phyloP scores from a whole-genome alignment of 176 grass and related monocot genomes.

The Melocanna baccifera region DNA sequence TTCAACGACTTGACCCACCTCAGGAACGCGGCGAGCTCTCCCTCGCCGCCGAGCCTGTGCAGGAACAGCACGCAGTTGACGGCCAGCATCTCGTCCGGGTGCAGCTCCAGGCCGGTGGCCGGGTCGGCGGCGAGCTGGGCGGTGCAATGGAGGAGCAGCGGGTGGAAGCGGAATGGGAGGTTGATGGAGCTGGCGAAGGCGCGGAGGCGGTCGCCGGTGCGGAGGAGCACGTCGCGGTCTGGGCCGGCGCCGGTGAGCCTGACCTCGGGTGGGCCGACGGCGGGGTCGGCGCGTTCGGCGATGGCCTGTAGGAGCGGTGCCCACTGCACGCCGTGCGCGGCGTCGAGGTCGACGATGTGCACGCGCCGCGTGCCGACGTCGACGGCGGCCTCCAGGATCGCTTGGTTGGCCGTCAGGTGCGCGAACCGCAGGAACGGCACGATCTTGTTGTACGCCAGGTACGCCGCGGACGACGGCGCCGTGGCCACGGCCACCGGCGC shows the following conservation, averaged over 20 bases:
- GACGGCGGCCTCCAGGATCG: constrained; percentile 66
- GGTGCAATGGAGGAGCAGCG: constrained; percentile 46
- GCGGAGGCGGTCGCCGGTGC: constrained; percentile 80
- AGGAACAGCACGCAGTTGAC: constrained; percentile 77
- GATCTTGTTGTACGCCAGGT: constrained; percentile 93
- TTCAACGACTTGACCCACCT: constrained; percentile 48
- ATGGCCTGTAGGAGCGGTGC: constrained; percentile 89
- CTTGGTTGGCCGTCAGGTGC: constrained; percentile 94
- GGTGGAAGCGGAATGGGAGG: constrained; percentile 81
- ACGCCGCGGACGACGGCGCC: constrained; percentile 33
- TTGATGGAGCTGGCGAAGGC: constrained; percentile 71
- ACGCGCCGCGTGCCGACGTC: constrained; percentile 30
- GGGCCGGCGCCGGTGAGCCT: constrained; percentile 76
- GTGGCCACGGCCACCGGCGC: background rate
- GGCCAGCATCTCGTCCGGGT: constrained; percentile 60
- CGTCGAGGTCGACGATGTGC: constrained; percentile 92
- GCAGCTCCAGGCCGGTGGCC: constrained; percentile 31
- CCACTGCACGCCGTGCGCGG: constrained; percentile 83
- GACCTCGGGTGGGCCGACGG: constrained; percentile 54
- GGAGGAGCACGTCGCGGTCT: constrained; percentile 62
- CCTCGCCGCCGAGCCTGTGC: constrained; percentile 45
- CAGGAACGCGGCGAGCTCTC: constrained; percentile 43
- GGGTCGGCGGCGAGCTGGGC: constrained; percentile 7
- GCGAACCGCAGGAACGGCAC: constrained; percentile 85
- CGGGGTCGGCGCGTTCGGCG: constrained; percentile 38